Base-by-base conservation (phyloP, 805 yeast species). In the Candida tallmaniae region DNA sequence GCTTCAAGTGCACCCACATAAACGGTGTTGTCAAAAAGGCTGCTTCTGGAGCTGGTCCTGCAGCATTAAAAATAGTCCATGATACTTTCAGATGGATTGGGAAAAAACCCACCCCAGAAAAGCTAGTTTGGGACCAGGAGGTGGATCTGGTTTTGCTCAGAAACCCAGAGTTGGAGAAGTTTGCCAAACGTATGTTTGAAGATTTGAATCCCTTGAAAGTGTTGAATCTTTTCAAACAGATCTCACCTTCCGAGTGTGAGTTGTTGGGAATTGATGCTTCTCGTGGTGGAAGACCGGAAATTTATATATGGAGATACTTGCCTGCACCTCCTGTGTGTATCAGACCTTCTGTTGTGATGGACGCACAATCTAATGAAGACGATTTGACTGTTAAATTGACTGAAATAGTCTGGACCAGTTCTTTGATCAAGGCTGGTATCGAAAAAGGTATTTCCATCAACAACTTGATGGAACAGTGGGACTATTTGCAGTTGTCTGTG, bases 291-390 rank as follows among this genome's bases (percentile, higher is more conserved):
- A 73, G 97, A 46, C 98, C 97, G 4, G 97, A 90, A 61, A 86
- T 83, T 73, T 93, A 89, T 57, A 77, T 93, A 25, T 93, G 98
- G 99, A 76, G 95, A 53, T 93, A 89, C 55, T 72, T 93, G 35
- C 98, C 98, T 0, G 97, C 97, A 0, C 98, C 99, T 1, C 99
- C 99, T 0, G 97, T 94, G 13, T 93, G 98, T 70, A 93, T 93
- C 36, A 77, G 99, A 46, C 99, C 99, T 3, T 89, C 97, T 4
- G 97, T 93, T 20, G 70, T 80, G 67, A 87, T 86, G 89, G 88
- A 85, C 55, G 78, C 83, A 17, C 93, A 95, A 21, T 82, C 94
- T 13, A 93, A 93, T 60, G 99, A 93, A 65, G 99, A 93, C 62
- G 99, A 94, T 62, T 68, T 93, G 45, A 93, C 99, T 0, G 96